phyloP scores from a whole-genome alignment of 2,329 filamentous ascomycete species.

The Diplodia mutila region DNA sequence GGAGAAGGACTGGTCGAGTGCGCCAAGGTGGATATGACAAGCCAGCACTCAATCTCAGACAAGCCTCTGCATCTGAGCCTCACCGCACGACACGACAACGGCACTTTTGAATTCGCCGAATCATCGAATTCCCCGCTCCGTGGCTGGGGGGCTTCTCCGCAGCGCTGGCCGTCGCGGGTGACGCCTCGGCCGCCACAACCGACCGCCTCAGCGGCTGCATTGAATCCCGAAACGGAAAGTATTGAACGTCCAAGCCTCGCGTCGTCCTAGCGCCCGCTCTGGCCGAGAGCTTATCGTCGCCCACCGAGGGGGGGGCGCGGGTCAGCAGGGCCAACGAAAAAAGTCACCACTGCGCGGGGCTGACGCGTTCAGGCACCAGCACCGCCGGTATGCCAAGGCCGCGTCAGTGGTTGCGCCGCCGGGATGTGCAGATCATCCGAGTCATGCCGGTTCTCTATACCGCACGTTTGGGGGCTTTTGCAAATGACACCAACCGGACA shows the following conservation, averaged over 20 bases:
- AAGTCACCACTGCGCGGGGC: background rate
- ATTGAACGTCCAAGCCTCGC: background rate
- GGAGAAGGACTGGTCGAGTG: no score
- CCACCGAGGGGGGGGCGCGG: background rate
- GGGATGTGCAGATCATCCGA: constrained; percentile 10
- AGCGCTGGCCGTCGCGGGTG: background rate
- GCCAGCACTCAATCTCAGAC: background rate
- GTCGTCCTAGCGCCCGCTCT: background rate
- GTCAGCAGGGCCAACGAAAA: background rate
- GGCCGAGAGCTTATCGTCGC: background rate
- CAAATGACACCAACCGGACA: background rate
- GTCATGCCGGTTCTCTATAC: background rate
- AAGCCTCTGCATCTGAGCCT: background rate
- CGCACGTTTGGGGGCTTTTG: constrained; percentile 15
- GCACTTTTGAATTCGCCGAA: constrained; percentile 10
- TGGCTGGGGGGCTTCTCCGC: background rate
- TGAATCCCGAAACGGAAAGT: background rate
- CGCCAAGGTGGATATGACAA: background rate
- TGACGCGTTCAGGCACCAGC: constrained; percentile 13
- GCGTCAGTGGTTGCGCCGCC: constrained; percentile 7
- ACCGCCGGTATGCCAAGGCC: constrained; percentile 7
- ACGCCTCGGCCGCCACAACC: constrained; percentile 10
- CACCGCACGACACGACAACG: background rate
- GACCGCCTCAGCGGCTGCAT: no score
- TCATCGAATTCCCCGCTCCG: background rate